phyloP scores from a whole-genome alignment of 129 eudicot genomes.

The Chrysanthemum lavandulifolium region DNA sequence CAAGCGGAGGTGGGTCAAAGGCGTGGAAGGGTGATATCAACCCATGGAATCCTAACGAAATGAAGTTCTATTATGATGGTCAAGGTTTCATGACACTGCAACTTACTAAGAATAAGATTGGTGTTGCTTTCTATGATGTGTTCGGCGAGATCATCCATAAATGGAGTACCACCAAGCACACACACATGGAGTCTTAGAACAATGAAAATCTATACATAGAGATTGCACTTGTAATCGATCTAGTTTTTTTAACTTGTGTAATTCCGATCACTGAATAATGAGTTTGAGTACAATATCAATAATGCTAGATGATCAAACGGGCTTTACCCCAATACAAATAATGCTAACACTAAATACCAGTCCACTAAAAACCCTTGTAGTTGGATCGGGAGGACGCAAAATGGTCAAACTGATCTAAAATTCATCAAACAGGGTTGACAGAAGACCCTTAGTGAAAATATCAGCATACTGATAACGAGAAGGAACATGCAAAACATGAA shows the following conservation, averaged over 20 bases:
- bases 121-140: conserved; percentile 52
- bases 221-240: too few species aligned
- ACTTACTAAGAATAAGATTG: conserved; percentile 35
- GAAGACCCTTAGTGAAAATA: too few species aligned
- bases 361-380: neutral
- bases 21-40: conserved; percentile 64
- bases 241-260: too few species aligned
- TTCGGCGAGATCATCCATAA: conserved; percentile 59
- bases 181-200: conserved; percentile 24
- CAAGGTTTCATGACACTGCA: conserved; percentile 82
- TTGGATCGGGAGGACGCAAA: too few species aligned
- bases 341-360: neutral
- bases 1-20: conserved; percentile 94
- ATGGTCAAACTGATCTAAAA: too few species aligned
- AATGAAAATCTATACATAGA: neutral
- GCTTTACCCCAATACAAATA: too few species aligned
- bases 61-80: conserved; percentile 80
- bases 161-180: conserved; percentile 54
- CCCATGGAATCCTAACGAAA: conserved; percentile 35
- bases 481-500: too few species aligned
- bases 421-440: too few species aligned
- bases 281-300: too few species aligned
- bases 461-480: too few species aligned
- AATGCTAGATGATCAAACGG: too few species aligned
- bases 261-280: too few species aligned